Evolutionary conservation across 83 land plant genomes (phyloP).

Genomic region (Diphasiastrum complanatum): DNA sequence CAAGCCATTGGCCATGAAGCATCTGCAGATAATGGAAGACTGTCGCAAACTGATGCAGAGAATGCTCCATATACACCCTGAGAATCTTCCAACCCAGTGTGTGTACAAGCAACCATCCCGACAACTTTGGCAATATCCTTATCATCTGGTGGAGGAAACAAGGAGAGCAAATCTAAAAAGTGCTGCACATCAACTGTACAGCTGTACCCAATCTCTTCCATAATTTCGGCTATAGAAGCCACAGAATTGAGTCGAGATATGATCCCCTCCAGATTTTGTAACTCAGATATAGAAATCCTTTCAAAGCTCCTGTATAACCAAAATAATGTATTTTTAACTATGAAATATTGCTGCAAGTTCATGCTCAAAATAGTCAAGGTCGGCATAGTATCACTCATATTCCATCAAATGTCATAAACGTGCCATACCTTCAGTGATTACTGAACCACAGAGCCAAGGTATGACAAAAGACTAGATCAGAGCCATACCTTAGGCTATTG

Average conservation of each 20-base stretch:
- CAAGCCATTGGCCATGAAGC: slow-evolving; percentile 44
- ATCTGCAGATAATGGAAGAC: slow-evolving; percentile 28
- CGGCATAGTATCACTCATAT: no score
- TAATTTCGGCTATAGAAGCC: slow-evolving; percentile 48
- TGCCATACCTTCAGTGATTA: no score
- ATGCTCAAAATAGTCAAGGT: no score
- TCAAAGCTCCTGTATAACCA: slow-evolving; percentile 47
- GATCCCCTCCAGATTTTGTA: slow-evolving; percentile 38
- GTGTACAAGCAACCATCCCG: slow-evolving; percentile 53
- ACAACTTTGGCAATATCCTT: slow-evolving; percentile 53
- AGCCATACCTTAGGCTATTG: slow-evolving; percentile 46
- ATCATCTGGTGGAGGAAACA: slow-evolving; percentile 52
- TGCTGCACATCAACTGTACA: slow-evolving; percentile 56
- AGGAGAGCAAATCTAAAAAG: slow-evolving; percentile 67
- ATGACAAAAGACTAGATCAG: background rate
- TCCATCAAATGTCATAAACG: no score
- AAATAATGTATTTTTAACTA: no score
- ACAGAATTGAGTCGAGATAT: slow-evolving; percentile 56
- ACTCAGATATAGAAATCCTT: slow-evolving; percentile 21
- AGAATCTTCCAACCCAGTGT: slow-evolving; percentile 62
- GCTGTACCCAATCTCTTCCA: slow-evolving; percentile 88
- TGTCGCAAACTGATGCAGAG: slow-evolving; percentile 43
- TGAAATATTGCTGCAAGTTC: no score
- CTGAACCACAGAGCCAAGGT: no score
- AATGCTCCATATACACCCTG: slow-evolving; percentile 50